A percentile compares a stretch with the other conserved stretches of the same genome.
These are phyloP conservation scores for Aspergillus melleus DNA, from an alignment of 2,329 filamentous ascomycete species.

Conservation along the genomic window DNA sequence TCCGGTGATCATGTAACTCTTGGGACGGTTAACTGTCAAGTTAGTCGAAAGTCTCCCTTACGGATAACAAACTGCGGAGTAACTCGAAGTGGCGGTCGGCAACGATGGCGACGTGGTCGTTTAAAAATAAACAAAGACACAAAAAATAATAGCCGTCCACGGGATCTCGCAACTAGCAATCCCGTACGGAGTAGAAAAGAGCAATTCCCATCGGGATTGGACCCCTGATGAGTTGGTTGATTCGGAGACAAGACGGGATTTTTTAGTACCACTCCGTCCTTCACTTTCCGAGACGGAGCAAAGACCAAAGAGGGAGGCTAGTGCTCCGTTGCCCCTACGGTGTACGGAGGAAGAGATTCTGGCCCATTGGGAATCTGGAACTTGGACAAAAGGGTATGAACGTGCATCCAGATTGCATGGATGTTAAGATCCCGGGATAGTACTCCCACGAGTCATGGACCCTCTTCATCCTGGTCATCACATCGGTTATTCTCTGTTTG, in stretches of 20 bases:
- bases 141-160: background rate
- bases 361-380: background rate
- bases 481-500: background rate
- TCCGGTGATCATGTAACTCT: constrained; percentile 7
- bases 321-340: background rate
- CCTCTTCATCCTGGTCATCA: background rate
- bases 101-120: background rate
- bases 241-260: background rate
- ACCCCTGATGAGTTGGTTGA: background rate
- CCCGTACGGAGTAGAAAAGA: background rate
- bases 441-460: background rate
- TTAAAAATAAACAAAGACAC: background rate
- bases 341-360: background rate
- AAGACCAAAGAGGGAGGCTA: background rate
- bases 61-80: background rate
- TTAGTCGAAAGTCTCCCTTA: background rate
- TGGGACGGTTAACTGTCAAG: background rate
- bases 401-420: background rate
- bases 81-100: background rate
- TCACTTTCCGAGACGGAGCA: background rate
- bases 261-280: background rate
- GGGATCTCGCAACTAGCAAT: background rate
- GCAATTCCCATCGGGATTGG: background rate
- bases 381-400: background rate
- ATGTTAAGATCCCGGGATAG: background rate